phyloP scores from a whole-genome alignment of 2,329 filamentous ascomycete genomes.

The Aspergillus alliaceus region DNA sequence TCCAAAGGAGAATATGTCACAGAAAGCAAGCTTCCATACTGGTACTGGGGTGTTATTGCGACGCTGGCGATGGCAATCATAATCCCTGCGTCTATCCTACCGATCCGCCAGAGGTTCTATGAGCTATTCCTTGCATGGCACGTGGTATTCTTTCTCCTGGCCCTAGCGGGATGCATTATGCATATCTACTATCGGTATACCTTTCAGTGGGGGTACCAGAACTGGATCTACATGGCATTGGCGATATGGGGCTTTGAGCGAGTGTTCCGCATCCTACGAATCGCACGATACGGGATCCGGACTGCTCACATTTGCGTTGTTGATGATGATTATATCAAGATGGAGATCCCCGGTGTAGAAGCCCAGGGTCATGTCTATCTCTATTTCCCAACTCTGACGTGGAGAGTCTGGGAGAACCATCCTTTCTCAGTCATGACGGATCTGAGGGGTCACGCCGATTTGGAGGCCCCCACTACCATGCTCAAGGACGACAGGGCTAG shows the following conservation, averaged over 20 bases:
- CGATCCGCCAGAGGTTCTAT: constrained; percentile 29
- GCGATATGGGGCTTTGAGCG: background rate
- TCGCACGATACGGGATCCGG: background rate
- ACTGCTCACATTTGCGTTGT: background rate
- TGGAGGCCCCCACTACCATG: background rate
- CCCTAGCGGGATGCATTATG: constrained; percentile 35
- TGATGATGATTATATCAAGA: background rate
- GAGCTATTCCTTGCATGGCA: constrained; percentile 38
- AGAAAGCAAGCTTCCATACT: background rate
- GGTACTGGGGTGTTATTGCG: constrained; percentile 1
- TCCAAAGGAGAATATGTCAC: background rate
- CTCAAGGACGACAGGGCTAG: too few species aligned
- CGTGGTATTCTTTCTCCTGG: constrained; percentile 31
- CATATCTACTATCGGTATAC: constrained; percentile 41
- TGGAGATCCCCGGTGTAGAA: background rate
- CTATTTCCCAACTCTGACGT: constrained; percentile 2
- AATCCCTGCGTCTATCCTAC: constrained; percentile 25
- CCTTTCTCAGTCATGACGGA: constrained; percentile 2
- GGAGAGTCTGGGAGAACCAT: constrained; percentile 7
- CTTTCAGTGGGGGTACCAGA: constrained; percentile 48
- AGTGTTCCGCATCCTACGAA: background rate
- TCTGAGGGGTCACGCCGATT: background rate
- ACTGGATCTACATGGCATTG: constrained; percentile 33
- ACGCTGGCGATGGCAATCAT: constrained; percentile 12
- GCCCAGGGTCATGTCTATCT: constrained; percentile 3